Base-by-base conservation (phyloP, 116 monocot genomes). In the Dioscorea cayenensis region DNA sequence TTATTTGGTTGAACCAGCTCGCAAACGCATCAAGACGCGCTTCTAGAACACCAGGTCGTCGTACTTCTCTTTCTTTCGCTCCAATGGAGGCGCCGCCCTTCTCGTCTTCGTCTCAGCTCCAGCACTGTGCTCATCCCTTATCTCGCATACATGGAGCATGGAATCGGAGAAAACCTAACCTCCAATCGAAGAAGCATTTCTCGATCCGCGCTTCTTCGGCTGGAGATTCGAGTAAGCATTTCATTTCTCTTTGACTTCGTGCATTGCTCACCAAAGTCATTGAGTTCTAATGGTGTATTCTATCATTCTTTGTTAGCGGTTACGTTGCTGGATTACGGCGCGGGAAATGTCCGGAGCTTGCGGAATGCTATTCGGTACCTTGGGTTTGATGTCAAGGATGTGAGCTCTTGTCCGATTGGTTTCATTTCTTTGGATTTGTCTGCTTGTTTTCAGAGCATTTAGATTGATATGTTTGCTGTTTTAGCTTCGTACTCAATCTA, bases 301-400 rank as follows among this genome's bases (percentile, higher is more conserved):
- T 27, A 29, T 55, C 48, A 32, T 32, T 32, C 32, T 71, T 27
- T 60, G 67, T 21, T 66, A 97, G 96, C 83, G 13, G 90, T 93
- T 13, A 97, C 93, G 19, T 78, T 97, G 50, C 83, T 97, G 13
- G 96, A 97, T 63, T 97, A 97, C 58, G 96, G 93, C 10, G 96
- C 96, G 13, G 93, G 96, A n/a, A 97, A 93, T 36, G 96, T 96
- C 7, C 72, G 96, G 36, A 96, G 96, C 72, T 62, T 92, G 68
- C 80, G 92, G 27, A 96, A 96, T 59, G 96, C 96, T 58, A 90
- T 96, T 64, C 79, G 61, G 12, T 63, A 83, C 66, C 87, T 92
- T 19, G 96, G 96, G 20, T 97, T 86, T 71, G 77, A 86, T 27
- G 86, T 88, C 81, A 95, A 87, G 83, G 87, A 92, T 62, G 95